phyloP scores from a whole-genome alignment of 306 rosid species.

The Hylodesmum podocarpum region DNA sequence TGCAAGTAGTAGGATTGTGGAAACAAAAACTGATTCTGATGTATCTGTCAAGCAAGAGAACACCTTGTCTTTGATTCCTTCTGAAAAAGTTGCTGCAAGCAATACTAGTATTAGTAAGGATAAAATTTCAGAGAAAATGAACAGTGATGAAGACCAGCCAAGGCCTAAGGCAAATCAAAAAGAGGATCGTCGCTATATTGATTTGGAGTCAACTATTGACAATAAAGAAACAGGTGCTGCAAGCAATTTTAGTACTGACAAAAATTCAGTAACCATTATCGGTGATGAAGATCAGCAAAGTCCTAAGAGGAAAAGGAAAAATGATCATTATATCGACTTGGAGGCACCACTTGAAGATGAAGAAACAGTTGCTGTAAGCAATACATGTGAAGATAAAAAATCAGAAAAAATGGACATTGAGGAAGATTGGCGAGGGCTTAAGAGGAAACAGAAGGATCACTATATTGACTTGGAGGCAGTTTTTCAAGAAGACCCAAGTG shows the following conservation, averaged over 20 bases:
- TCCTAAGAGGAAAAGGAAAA: conserved; percentile 40
- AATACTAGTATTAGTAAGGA: conserved; percentile 31
- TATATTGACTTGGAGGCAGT: conserved; percentile 38
- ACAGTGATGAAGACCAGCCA: conserved; percentile 34
- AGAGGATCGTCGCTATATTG: conserved; percentile 38
- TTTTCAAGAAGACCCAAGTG: conserved; percentile 34
- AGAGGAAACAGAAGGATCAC: conserved; percentile 41
- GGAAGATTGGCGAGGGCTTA: conserved; percentile 33
- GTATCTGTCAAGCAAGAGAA: conserved; percentile 39
- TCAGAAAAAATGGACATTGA: conserved; percentile 38
- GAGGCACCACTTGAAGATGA: conserved; percentile 37
- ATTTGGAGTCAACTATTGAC: conserved; percentile 35
- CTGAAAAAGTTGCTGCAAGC: conserved; percentile 39
- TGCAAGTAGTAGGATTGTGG: conserved; percentile 35
- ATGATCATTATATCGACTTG: conserved; percentile 36
- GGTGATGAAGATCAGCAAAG: conserved; percentile 37
- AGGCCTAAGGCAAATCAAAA: conserved; percentile 38
- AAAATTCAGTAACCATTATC: conserved; percentile 35
- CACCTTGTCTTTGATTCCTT: conserved; percentile 33
- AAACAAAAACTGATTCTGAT: conserved; percentile 38
- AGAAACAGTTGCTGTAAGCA: conserved; percentile 37
- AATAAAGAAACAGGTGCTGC: conserved; percentile 40
- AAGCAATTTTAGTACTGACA: conserved; percentile 31
- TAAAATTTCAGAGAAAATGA: conserved; percentile 36
- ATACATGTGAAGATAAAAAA: conserved; percentile 32